These are phyloP conservation scores for Avena insularis DNA, from an alignment of 176 grass and related monocot genomes.

Conservation along the genomic window DNA sequence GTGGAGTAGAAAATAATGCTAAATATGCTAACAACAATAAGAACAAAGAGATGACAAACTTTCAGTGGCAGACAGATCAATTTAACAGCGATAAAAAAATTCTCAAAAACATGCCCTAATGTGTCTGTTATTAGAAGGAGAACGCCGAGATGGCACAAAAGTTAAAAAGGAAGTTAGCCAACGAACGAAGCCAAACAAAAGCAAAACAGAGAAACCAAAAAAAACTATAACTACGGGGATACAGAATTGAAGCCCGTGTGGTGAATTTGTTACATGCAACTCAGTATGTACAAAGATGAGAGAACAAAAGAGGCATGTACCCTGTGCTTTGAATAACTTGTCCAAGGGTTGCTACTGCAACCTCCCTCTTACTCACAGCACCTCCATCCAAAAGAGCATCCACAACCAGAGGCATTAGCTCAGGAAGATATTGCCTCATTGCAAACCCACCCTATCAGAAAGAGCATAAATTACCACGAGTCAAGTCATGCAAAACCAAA, in stretches of 20 bases:
- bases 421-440: slow-evolving; percentile 96
- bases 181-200: neutral
- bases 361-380: slow-evolving; percentile 88
- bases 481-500: slow-evolving; percentile 11
- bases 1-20: neutral
- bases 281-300: slow-evolving; percentile 22
- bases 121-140: neutral
- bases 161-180: neutral
- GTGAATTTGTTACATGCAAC: slow-evolving; percentile 10
- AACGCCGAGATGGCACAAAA: neutral
- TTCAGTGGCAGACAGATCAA: neutral
- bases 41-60: slow-evolving; percentile 25
- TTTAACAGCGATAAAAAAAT: neutral
- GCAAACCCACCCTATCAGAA: slow-evolving; percentile 85
- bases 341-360: slow-evolving; percentile 96
- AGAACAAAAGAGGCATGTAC: slow-evolving; percentile 51
- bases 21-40: slow-evolving; percentile 23
- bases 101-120: neutral
- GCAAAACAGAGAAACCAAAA: neutral
- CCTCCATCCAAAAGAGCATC: slow-evolving; percentile 95
- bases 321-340: slow-evolving; percentile 99
- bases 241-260: neutral
- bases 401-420: slow-evolving; percentile 97
- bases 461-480: slow-evolving; percentile 40
- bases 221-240: neutral